These are phyloP conservation scores for Chimonanthus salicifolius DNA, from an alignment of 164 flowering plant species.

Conservation along the genomic window DNA sequence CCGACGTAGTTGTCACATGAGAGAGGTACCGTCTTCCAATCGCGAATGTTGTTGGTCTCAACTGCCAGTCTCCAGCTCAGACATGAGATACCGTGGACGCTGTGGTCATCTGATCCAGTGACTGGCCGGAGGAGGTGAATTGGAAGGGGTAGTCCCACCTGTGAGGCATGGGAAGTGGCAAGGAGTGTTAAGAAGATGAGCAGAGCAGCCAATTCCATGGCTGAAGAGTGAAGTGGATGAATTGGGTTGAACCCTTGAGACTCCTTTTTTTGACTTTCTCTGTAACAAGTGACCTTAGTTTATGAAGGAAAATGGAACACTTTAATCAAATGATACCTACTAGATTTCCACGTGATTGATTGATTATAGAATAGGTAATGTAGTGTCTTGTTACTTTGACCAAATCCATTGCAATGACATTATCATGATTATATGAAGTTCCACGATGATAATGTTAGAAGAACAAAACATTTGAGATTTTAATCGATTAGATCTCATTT, in stretches of 20 bases:
- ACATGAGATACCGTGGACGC: conserved; percentile 17
- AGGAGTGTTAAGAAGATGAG: background rate
- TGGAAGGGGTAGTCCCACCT: background rate
- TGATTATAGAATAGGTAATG: background rate
- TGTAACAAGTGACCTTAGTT: background rate
- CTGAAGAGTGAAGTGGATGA: background rate
- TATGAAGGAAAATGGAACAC: background rate
- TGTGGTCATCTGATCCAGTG: conserved; percentile 11
- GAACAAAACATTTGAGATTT: no score
- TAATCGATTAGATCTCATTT: no score
- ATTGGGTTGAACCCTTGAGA: background rate
- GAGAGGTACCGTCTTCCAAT: conserved; percentile 33
- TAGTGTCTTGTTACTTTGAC: no score
- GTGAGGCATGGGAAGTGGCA: background rate
- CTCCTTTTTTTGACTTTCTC: background rate
- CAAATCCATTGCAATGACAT: no score
- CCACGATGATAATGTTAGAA: no score
- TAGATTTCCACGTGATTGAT: background rate
- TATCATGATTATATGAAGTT: no score
- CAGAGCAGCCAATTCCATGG: background rate
- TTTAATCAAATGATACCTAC: background rate
- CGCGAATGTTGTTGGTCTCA: conserved; percentile 38
- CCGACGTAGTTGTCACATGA: conserved; percentile 39
- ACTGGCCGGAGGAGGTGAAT: conserved; percentile 26
- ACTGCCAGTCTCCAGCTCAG: conserved; percentile 40